These are phyloP conservation scores for Diaporthe sp. DNA, from an alignment of 2,329 filamentous ascomycete species.

Conservation along the genomic window DNA sequence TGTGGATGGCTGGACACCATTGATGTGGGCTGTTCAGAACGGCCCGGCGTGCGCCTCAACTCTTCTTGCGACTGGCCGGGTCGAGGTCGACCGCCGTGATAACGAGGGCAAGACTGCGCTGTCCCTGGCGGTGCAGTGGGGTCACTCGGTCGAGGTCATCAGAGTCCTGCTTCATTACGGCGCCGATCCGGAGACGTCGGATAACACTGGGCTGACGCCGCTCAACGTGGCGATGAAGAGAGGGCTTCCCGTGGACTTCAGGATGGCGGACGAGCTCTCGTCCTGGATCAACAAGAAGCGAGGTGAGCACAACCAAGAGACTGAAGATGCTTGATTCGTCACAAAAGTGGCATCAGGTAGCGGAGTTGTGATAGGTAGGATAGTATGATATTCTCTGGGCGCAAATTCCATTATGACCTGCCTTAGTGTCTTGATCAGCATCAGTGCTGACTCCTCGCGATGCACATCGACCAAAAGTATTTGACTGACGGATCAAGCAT, in stretches of 20 bases:
- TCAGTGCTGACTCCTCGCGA: too few species aligned
- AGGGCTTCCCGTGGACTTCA: neutral
- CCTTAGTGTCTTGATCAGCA: too few species aligned
- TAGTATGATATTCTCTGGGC: too few species aligned
- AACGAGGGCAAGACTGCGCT: neutral
- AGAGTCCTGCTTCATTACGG: slow-evolving; percentile 1
- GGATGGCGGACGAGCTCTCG: slow-evolving; percentile 5
- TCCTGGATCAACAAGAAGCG: slow-evolving; percentile 11
- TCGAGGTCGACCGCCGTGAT: neutral
- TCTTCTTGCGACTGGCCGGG: neutral
- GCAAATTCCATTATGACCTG: too few species aligned
- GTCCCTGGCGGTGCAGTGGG: slow-evolving; percentile 10
- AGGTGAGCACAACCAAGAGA: neutral
- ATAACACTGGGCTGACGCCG: neutral
- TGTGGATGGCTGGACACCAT: slow-evolving; percentile 4
- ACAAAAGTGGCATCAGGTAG: too few species aligned
- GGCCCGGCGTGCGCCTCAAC: neutral
- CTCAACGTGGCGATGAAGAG: slow-evolving; percentile 9
- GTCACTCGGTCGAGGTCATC: neutral
- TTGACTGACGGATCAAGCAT: too few species aligned
- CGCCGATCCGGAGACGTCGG: neutral
- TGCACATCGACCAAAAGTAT: too few species aligned
- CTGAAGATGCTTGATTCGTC: neutral
- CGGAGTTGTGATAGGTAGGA: too few species aligned
- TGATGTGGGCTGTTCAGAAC: slow-evolving; percentile 14